Evolutionary conservation across 768 basidiomycete genomes (phyloP).

Genomic region (Dioszegia hungarica): DNA sequence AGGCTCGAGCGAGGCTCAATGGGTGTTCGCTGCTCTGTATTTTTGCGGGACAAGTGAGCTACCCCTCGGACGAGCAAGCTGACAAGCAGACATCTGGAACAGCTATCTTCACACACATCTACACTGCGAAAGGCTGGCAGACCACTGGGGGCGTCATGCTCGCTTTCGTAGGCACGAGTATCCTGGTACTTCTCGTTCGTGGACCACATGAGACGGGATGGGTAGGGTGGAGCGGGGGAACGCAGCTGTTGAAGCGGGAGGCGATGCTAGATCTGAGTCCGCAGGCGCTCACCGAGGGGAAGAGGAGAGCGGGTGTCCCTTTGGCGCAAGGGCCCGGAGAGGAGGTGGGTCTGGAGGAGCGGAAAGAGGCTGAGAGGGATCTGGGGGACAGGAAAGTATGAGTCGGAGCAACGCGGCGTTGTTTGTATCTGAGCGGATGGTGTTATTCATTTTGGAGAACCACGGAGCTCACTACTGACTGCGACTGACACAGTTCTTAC

Average conservation of each 20-base stretch:
- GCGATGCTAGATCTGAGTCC: conserved; percentile 35
- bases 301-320: too few relatives aligned
- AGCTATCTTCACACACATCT: conserved; percentile 66
- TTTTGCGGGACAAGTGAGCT: conserved; percentile 63
- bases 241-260: conserved; percentile 30
- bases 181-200: conserved; percentile 58
- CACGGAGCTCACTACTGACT: too few relatives aligned
- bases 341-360: background rate
- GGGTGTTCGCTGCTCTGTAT: conserved; percentile 68
- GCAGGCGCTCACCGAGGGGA: conserved; percentile 33
- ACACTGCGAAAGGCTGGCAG: conserved; percentile 66
- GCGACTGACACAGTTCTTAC: too few relatives aligned
- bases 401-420: background rate
- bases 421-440: background rate
- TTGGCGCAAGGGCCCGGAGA: background rate
- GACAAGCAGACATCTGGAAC: conserved; percentile 65
- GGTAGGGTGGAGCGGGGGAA: conserved; percentile 52
- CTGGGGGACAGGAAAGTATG: background rate
- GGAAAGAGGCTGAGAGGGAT: background rate
- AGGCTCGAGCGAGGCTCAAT: conserved; percentile 67
- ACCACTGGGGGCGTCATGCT: conserved; percentile 61
- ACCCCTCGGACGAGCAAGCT: background rate
- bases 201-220: conserved; percentile 60
- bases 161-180: conserved; percentile 58
- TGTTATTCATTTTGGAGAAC: too few relatives aligned